Percentiles rank a stretch among this genome's conserved stretches.
phyloP scores from a whole-genome alignment of 495 filamentous ascomycete species.

The Bryoglossum gracile region DNA sequence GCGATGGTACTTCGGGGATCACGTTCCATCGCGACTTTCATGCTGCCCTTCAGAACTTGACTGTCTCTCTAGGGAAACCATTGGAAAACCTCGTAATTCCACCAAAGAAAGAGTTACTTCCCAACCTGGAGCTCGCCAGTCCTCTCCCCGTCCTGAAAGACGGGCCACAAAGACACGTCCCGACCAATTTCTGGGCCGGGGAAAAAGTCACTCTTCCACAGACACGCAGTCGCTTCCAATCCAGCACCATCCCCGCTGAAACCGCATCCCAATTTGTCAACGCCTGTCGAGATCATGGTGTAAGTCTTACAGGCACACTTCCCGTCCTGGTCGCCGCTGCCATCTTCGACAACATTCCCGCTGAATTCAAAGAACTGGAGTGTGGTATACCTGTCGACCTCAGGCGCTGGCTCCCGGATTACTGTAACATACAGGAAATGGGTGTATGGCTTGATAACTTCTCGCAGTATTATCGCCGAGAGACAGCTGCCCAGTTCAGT shows the following conservation, averaged over 20 bases:
- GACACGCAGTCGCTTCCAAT: not conserved
- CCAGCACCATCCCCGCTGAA: slow-evolving; percentile 2
- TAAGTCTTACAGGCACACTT: slow-evolving; percentile 10
- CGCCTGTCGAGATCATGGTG: slow-evolving; percentile 1
- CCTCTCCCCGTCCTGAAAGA: not conserved
- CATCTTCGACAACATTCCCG: slow-evolving; percentile 4
- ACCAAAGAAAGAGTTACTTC: not conserved
- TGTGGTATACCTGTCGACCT: slow-evolving; percentile 14
- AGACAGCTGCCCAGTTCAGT: not conserved
- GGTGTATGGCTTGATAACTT: slow-evolving; percentile 13
- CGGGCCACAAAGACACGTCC: not conserved
- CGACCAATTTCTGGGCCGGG: slow-evolving; percentile 2
- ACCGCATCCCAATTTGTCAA: not conserved
- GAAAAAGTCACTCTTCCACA: not conserved
- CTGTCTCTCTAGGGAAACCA: not conserved
- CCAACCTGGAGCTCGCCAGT: slow-evolving; percentile 8
- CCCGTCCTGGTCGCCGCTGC: slow-evolving; percentile 8
- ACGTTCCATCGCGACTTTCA: slow-evolving; percentile 19
- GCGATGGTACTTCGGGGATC: slow-evolving; percentile 17
- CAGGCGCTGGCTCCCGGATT: slow-evolving; percentile 9
- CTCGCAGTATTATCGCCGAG: not conserved
- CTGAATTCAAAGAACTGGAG: not conserved
- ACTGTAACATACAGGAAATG: slow-evolving; percentile 2
- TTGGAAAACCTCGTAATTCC: slow-evolving; percentile 1
- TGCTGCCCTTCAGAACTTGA: not conserved